Conservation (phyloP, 2,329 filamentous ascomycete species). For the Fusarium keratoplasticum region DNA sequence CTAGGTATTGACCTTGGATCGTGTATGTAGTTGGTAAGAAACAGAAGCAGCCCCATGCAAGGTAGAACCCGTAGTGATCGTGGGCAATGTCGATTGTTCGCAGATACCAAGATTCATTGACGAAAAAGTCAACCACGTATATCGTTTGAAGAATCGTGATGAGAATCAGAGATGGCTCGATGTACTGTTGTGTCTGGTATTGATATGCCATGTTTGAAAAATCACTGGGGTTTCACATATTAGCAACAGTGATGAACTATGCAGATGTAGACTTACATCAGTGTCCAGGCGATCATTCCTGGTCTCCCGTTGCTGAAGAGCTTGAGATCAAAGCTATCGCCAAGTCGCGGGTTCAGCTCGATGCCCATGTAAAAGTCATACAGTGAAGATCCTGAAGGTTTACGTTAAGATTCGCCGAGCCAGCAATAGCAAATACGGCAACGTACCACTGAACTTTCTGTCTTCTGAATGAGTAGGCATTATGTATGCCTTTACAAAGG, state of each 20-base stretch:
- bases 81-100: slow-evolving; percentile 58
- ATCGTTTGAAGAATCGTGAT: slow-evolving; percentile 57
- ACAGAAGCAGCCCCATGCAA: slow-evolving; percentile 58
- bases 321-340: slow-evolving; percentile 58
- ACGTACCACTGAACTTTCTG: slow-evolving; percentile 55
- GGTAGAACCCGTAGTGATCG: slow-evolving; percentile 59
- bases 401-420: background rate
- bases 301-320: slow-evolving; percentile 60
- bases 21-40: slow-evolving; percentile 61
- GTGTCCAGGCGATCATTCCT: slow-evolving; percentile 61
- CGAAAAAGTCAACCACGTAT: slow-evolving; percentile 62
- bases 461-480: slow-evolving; percentile 54
- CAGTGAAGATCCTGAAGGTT: slow-evolving; percentile 46
- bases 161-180: slow-evolving; percentile 53
- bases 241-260: slow-evolving; percentile 25
- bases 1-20: slow-evolving; percentile 60
- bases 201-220: slow-evolving; percentile 51
- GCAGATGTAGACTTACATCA: slow-evolving; percentile 48
- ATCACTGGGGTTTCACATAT: slow-evolving; percentile 25
- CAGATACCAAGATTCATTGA: slow-evolving; percentile 63
- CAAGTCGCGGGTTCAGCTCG: slow-evolving; percentile 58
- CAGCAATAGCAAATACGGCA: background rate
- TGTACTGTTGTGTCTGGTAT: slow-evolving; percentile 54
- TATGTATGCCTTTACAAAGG: slow-evolving; percentile 54
- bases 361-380: slow-evolving; percentile 61